Base-by-base conservation (phyloP, 1,284 basidiomycete species). In the Cryptococcus maquisensis region DNA sequence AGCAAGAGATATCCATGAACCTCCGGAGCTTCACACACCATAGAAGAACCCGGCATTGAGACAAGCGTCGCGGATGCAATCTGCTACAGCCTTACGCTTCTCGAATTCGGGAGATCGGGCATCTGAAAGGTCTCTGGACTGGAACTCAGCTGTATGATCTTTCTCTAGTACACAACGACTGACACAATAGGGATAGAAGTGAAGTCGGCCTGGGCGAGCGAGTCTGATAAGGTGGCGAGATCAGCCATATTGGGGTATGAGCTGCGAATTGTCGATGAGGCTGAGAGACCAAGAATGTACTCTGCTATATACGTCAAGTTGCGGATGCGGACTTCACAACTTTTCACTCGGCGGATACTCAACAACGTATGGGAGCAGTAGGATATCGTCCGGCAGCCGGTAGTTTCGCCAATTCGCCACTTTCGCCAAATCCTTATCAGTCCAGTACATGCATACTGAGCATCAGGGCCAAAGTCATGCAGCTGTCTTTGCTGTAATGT, bases 11-110 rank as follows among this genome's bases (percentile, higher is more conserved):
- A 21, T 20, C 20, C 26, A 16, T 7, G 20, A 32, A 2, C 3
- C 42, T 1, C 9, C 10, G 12, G 8, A 44, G 4, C 8, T 24
- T 55, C 16, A 68, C 79, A 5, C 59, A 87, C 87, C 81, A 66
- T 90, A 90, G 75, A 90, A 88, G 73, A 90, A 90, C 0, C 88
- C 88, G 8, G 84, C 83, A 47, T 84, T 82, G 51, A 88, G 81
- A 65, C 85, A 88, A 0, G 87, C 87, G 59, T 85, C 78, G 39
- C 84, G 78, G 35, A 90, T 80, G 55, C 82, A 72, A 16, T 78
- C 72, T 0, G 83, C 86, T 2, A 90, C 72, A 2, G 71, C 78
- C 49, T 74, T 71, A 44, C 82, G 78, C 20, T 74, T 68, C 6
- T 57, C 62, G 1, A 74, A 63, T 57, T 83, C 79, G 3, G 74